These are phyloP conservation scores for Xylariaceae sp. DNA, from an alignment of 2,329 filamentous ascomycete species.

Conservation along the genomic window DNA sequence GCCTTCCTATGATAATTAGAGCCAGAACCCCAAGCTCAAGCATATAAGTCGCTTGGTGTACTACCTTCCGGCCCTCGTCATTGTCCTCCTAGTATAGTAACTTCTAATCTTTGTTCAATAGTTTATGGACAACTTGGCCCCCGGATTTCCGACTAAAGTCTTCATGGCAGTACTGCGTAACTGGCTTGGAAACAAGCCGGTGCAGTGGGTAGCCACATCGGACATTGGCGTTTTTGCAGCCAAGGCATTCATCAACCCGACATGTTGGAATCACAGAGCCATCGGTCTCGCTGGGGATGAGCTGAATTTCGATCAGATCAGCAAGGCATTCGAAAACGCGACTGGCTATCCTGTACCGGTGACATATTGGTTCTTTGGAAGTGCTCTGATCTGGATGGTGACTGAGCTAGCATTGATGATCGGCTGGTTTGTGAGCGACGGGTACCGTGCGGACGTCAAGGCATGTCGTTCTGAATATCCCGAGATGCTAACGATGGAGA, in stretches of 20 bases:
- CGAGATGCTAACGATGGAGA: constrained; percentile 42
- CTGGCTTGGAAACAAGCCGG: constrained; percentile 41
- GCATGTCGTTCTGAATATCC: constrained; percentile 42
- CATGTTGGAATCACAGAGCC: constrained; percentile 45
- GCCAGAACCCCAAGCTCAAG: background rate
- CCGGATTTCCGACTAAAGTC: constrained; percentile 45
- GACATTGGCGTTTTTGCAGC: constrained; percentile 56
- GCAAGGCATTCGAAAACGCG: constrained; percentile 36
- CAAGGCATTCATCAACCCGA: constrained; percentile 49
- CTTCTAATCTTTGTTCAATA: constrained; percentile 5
- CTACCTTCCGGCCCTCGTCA: background rate
- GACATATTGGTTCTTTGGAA: constrained; percentile 42
- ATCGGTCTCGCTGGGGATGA: constrained; percentile 55
- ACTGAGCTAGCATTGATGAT: constrained; percentile 44
- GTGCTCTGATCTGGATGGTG: constrained; percentile 39
- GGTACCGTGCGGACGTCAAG: constrained; percentile 44
- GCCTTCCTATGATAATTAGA: background rate
- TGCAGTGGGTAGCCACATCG: constrained; percentile 50
- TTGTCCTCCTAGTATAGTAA: background rate
- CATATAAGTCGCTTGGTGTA: background rate
- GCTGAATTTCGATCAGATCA: constrained; percentile 46
- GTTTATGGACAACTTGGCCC: constrained; percentile 64
- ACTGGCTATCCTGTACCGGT: constrained; percentile 40
- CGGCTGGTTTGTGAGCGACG: constrained; percentile 45
- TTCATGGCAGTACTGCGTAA: constrained; percentile 46